Evolutionary conservation across 2,329 filamentous ascomycete species (phyloP).

Genomic region (Apiospora kogelbergensis): DNA sequence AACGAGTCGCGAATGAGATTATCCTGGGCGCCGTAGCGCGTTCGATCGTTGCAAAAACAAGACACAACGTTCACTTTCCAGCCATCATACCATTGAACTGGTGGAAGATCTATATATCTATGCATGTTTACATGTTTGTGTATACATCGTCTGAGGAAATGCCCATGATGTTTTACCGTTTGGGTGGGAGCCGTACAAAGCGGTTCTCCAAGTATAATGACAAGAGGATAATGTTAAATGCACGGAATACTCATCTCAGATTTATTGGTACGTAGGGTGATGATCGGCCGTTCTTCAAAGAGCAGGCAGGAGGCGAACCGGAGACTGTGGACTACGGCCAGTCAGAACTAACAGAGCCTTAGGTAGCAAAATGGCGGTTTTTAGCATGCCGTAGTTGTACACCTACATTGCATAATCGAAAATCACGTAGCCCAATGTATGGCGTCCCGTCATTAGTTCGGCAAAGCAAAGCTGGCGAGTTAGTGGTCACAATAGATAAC

Average conservation of each 20-base stretch:
- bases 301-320: neutral
- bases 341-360: neutral
- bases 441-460: neutral
- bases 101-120: neutral
- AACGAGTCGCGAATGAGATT: neutral
- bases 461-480: neutral
- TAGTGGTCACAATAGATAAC: neutral
- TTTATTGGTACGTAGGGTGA: neutral
- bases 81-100: neutral
- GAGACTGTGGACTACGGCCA: neutral
- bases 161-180: neutral
- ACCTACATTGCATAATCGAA: neutral
- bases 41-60: neutral
- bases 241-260: neutral
- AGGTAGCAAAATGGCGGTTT: neutral
- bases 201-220: neutral
- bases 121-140: neutral
- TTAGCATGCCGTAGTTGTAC: neutral
- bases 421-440: neutral
- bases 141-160: neutral
- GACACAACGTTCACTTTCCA: neutral
- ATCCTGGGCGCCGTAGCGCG: neutral
- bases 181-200: neutral
- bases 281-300: neutral
- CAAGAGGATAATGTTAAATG: neutral